phyloP scores from a whole-genome alignment of 2,329 filamentous ascomycete species.

The Aspergillus neoniger region DNA sequence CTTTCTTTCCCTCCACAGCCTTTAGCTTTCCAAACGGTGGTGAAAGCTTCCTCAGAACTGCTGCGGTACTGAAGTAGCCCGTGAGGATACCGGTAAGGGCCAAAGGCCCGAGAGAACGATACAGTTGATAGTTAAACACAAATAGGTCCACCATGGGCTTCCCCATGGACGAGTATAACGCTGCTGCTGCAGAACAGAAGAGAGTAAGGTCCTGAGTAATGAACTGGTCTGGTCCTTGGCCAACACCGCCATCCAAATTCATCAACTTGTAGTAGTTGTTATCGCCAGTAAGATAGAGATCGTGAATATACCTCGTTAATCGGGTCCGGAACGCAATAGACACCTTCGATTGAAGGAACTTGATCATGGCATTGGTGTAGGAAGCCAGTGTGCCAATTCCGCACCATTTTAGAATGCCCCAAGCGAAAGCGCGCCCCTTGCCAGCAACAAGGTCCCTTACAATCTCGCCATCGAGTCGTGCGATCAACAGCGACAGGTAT shows the following conservation, averaged over 20 bases:
- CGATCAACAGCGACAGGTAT: conserved; percentile 90
- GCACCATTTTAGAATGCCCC: conserved; percentile 92
- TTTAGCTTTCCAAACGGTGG: conserved; percentile 97
- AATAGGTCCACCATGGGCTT: conserved; percentile 96
- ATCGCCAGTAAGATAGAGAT: conserved; percentile 91
- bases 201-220: conserved; percentile 96
- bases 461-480: conserved; percentile 90
- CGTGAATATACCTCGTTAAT: conserved; percentile 93
- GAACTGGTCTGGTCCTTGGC: conserved; percentile 90
- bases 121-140: conserved; percentile 97
- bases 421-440: conserved; percentile 82
- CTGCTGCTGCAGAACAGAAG: conserved; percentile 90
- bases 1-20: conserved; percentile 89
- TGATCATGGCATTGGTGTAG: conserved; percentile 99
- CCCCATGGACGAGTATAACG: conserved; percentile 92
- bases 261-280: conserved; percentile 95
- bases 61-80: conserved; percentile 94
- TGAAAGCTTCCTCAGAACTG: conserved; percentile 81
- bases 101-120: conserved; percentile 83
- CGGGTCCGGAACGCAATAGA: conserved; percentile 97
- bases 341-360: conserved; percentile 95
- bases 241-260: conserved; percentile 89
- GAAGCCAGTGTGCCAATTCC: conserved; percentile 90
- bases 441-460: conserved; percentile 95
- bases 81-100: conserved; percentile 82